phyloP scores from a whole-genome alignment of 2,329 filamentous ascomycete species.

The Hypocrella siamensis region DNA sequence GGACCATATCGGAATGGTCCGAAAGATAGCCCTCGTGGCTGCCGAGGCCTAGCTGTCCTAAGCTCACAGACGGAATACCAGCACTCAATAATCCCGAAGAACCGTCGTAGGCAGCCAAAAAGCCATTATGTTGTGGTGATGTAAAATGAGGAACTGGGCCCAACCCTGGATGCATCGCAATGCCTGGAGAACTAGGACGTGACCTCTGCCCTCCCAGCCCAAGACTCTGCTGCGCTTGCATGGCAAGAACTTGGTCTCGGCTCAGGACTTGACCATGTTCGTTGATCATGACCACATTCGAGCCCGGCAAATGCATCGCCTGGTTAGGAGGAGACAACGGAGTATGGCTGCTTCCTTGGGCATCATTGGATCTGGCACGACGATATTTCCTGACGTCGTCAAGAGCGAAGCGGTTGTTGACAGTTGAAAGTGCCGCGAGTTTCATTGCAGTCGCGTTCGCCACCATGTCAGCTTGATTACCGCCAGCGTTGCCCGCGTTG shows the following conservation, averaged over 20 bases:
- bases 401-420: constrained; percentile 93
- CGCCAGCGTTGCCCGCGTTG: constrained; percentile 33
- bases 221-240: constrained; percentile 54
- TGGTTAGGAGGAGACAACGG: constrained; percentile 53
- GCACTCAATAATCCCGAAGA: constrained; percentile 53
- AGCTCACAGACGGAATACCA: constrained; percentile 53
- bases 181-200: constrained; percentile 75
- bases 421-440: constrained; percentile 85
- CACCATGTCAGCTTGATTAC: constrained; percentile 86
- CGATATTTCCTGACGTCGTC: constrained; percentile 96
- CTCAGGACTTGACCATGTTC: constrained; percentile 79
- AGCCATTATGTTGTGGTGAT: constrained; percentile 88
- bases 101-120: constrained; percentile 75
- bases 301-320: constrained; percentile 45
- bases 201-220: constrained; percentile 58
- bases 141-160: constrained; percentile 55
- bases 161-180: constrained; percentile 59
- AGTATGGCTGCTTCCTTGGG: constrained; percentile 43
- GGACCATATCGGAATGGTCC: constrained; percentile 80
- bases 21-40: constrained; percentile 78
- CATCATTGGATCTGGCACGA: constrained; percentile 77
- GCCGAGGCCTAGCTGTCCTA: constrained; percentile 55
- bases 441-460: constrained; percentile 99
- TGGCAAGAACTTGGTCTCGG: constrained; percentile 67
- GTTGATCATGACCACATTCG: constrained; percentile 87